These are phyloP conservation scores for Penicillium sp. DNA, from an alignment of 2,329 filamentous ascomycete genomes.

Conservation along the genomic window DNA sequence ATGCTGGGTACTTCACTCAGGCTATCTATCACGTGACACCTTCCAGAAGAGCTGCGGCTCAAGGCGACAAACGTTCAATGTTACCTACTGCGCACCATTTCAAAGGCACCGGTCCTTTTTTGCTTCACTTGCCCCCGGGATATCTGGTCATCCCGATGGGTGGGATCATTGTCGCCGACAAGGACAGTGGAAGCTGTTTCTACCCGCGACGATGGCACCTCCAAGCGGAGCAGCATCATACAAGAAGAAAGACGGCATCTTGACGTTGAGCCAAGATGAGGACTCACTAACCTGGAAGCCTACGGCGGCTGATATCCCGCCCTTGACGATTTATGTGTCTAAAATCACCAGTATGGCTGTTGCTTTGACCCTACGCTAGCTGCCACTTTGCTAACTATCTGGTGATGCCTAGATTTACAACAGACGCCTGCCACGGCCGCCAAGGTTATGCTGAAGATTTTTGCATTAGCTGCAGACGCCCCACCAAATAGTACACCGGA, in stretches of 20 bases:
- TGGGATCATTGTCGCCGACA: conserved; percentile 31
- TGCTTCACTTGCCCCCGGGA: conserved; percentile 15
- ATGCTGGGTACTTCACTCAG: conserved; percentile 7
- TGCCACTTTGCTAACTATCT: conserved; percentile 3
- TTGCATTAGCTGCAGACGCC: conserved; percentile 62
- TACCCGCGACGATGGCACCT: conserved; percentile 40
- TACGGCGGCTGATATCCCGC: conserved; percentile 58
- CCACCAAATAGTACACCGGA: conserved; percentile 47
- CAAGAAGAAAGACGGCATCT: conserved; percentile 92
- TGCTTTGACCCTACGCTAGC: neutral
- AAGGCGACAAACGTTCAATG: conserved; percentile 8
- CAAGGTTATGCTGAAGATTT: conserved; percentile 93
- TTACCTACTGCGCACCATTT: conserved; percentile 6
- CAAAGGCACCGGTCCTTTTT: conserved; percentile 22
- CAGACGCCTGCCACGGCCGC: conserved; percentile 84
- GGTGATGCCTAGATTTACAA: conserved; percentile 68
- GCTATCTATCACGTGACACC: conserved; percentile 19
- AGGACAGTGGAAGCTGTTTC: conserved; percentile 40
- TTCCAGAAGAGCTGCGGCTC: conserved; percentile 18
- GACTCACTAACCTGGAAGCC: conserved; percentile 80
- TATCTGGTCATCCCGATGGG: conserved; percentile 34
- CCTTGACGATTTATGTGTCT: conserved; percentile 67
- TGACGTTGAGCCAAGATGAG: conserved; percentile 72
- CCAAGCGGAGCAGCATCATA: conserved; percentile 70
- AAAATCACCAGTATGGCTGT: conserved; percentile 73